These are phyloP conservation scores for Teratosphaeria gauchensis DNA, from an alignment of 2,329 filamentous ascomycete species.

Conservation along the genomic window DNA sequence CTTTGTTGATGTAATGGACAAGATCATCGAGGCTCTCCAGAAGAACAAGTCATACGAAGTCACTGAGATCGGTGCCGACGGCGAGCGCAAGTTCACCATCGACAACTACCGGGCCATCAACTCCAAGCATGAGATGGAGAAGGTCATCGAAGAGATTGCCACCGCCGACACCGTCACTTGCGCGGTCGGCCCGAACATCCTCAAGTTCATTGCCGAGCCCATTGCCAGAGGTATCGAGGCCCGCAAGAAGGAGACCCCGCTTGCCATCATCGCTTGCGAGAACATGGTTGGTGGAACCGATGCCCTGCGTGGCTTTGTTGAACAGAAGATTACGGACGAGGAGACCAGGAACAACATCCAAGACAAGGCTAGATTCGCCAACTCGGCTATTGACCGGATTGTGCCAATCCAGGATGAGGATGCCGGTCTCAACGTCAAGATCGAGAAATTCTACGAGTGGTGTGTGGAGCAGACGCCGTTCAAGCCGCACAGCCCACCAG, in stretches of 20 bases:
- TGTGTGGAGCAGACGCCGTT: conserved; percentile 87
- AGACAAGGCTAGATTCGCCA: conserved; percentile 78
- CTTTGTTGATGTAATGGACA: conserved; percentile 88
- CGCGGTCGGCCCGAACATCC: conserved; percentile 90
- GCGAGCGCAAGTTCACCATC: conserved; percentile 71
- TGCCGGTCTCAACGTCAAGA: conserved; percentile 78
- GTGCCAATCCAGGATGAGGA: conserved; percentile 79
- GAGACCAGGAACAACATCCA: conserved; percentile 59
- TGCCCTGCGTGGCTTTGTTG: conserved; percentile 66
- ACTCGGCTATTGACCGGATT: conserved; percentile 97
- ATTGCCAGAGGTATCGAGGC: conserved; percentile 89
- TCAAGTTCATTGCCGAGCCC: conserved; percentile 90
- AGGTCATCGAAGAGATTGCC: conserved; percentile 75
- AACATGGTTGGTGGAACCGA: conserved; percentile 94
- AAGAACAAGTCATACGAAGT: conserved; percentile 70
- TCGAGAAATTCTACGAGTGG: conserved; percentile 99
- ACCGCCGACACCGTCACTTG: conserved; percentile 89
- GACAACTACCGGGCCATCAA: conserved; percentile 96
- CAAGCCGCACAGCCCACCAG: conserved; percentile 56
- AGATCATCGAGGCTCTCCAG: conserved; percentile 71
- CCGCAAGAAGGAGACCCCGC: conserved; percentile 55
- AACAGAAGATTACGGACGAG: conserved; percentile 56
- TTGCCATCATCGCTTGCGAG: conserved; percentile 94
- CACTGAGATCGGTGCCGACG: conserved; percentile 81
- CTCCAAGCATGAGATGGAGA: conserved; percentile 72